Evolutionary conservation across 1,284 basidiomycete genomes (phyloP), one percentile per base, ranked within the genome.

Genomic region (Athelia psychrophila): DNA sequence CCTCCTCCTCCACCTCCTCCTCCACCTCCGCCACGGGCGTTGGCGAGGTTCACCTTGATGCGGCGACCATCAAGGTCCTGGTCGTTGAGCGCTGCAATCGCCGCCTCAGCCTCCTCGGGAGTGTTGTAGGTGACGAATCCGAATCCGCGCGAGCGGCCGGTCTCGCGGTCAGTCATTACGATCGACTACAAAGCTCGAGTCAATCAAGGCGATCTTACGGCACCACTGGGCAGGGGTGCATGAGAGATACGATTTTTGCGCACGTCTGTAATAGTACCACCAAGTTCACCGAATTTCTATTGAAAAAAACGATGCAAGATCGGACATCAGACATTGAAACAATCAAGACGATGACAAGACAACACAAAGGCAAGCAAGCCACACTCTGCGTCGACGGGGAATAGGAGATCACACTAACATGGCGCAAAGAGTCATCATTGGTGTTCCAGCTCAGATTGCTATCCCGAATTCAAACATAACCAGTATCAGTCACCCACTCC

Each of bases 81-180:
- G 69, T 98, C 95, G 76, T 98, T 91, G 69, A 97, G 78, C 46
- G 73, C 76, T 53, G 60, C 60, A 67, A 97, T 96, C 51, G 95
- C 94, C 55, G 78, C 78, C 48, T 90, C 78, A 51, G 95, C 95
- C 73, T 97, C 92, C 25, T 67, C 56, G 8, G 62, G 25, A 35
- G 64, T 68, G 63, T 74, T 73, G 74, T 80, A 94, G 57, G 93
- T 95, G 62, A 98, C 94, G 73, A 97, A 97, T 57, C 95, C 95
- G 71, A 98, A 98, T 68, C 95, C 93, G 66, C 95, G 92, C 61
- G 94, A 96, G 67, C 94, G 92, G 60, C 93, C 91, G 58, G 95
- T 96, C 69, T 96, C 94, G 67, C 94, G 92, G 78, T 97, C 95
- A 78, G 93, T 91, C 94, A 96, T 96, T 75, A 97, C 94, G 72